phyloP scores from a whole-genome alignment of 225 moss, liverwort and hornwort genomes.

The Lunularia cruciata region DNA sequence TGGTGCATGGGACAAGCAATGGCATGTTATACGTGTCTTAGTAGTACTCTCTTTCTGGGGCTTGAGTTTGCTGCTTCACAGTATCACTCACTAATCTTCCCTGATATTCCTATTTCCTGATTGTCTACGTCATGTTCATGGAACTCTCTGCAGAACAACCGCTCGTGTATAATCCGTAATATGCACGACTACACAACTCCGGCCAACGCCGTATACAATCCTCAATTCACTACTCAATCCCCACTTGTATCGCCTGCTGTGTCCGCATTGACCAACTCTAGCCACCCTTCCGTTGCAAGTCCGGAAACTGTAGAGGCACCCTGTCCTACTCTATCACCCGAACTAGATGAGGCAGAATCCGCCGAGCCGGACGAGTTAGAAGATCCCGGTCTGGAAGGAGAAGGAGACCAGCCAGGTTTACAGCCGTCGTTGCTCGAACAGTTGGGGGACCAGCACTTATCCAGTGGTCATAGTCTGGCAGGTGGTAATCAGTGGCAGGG shows the following conservation, averaged over 20 bases:
- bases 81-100: no score
- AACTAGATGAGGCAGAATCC: slow-evolving; percentile 45
- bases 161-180: slow-evolving; percentile 34
- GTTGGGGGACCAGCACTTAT: slow-evolving; percentile 26
- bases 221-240: slow-evolving; percentile 5
- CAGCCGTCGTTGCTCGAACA: slow-evolving; percentile 44
- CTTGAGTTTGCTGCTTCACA: no score
- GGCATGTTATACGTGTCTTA: no score
- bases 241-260: slow-evolving; percentile 21
- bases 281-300: slow-evolving; percentile 34
- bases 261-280: slow-evolving; percentile 12
- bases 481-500: slow-evolving; percentile 29
- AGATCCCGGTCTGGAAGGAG: slow-evolving; percentile 24
- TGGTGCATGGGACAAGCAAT: no score
- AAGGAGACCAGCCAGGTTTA: slow-evolving; percentile 27
- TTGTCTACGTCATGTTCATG: no score
- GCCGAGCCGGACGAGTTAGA: slow-evolving; percentile 41
- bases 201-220: slow-evolving; percentile 24
- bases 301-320: slow-evolving; percentile 44
- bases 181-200: slow-evolving; percentile 25
- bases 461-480: slow-evolving; percentile 6
- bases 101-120: no score
- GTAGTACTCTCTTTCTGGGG: no score
- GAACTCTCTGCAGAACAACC: slow-evolving; percentile 40
- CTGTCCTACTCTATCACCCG: slow-evolving; percentile 39